Evolutionary conservation across 2,329 filamentous ascomycete genomes (phyloP).

Genomic region (Fusarium lateritium): DNA sequence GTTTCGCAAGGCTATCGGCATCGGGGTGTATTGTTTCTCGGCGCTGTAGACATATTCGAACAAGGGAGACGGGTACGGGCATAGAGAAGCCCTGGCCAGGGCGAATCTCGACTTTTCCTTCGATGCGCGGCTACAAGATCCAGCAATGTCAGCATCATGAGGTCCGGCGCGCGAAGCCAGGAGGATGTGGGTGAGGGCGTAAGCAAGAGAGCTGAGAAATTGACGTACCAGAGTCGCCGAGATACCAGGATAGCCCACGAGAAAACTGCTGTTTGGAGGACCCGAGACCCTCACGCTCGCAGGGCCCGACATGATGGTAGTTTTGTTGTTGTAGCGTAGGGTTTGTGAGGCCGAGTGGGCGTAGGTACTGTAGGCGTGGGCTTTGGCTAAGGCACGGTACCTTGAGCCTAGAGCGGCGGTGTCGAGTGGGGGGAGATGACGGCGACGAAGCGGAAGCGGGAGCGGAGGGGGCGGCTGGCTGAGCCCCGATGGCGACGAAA

Average conservation of each 20-base stretch:
- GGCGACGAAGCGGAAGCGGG: slow-evolving; percentile 37
- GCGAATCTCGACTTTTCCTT: slow-evolving; percentile 97
- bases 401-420: slow-evolving; percentile 33
- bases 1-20: slow-evolving; percentile 93
- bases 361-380: not conserved
- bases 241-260: slow-evolving; percentile 97
- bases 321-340: slow-evolving; percentile 32
- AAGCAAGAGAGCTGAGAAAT: slow-evolving; percentile 31
- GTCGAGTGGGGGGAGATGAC: slow-evolving; percentile 43
- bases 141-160: slow-evolving; percentile 37
- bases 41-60: slow-evolving; percentile 93
- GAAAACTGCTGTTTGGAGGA: slow-evolving; percentile 95
- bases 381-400: slow-evolving; percentile 24
- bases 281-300: slow-evolving; percentile 90
- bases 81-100: slow-evolving; percentile 88
- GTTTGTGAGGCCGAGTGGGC: slow-evolving; percentile 24
- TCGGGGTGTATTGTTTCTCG: slow-evolving; percentile 97
- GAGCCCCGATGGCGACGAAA: slow-evolving; percentile 43
- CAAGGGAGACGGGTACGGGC: slow-evolving; percentile 90
- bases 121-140: slow-evolving; percentile 84
- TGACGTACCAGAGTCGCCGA: slow-evolving; percentile 92
- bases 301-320: slow-evolving; percentile 49
- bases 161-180: slow-evolving; percentile 22
- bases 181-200: slow-evolving; percentile 14
- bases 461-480: slow-evolving; percentile 41